phyloP scores from a whole-genome alignment of 2,329 filamentous ascomycete genomes.

The Fusarium oligoseptatum region DNA sequence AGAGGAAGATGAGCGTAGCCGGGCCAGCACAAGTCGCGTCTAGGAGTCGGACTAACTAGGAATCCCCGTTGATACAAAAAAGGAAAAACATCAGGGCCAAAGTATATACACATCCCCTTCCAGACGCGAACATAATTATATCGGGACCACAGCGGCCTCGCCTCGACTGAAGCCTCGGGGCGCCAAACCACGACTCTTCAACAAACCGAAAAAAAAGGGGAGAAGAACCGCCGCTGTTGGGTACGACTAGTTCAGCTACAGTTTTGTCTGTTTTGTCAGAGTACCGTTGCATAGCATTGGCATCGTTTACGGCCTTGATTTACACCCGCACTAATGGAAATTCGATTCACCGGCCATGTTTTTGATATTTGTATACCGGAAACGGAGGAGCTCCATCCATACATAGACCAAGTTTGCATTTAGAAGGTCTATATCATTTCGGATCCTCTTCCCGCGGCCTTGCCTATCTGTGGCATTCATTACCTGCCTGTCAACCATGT shows the following conservation, averaged over 20 bases:
- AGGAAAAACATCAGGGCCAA: conserved; percentile 10
- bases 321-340: conserved; percentile 29
- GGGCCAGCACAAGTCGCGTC: conserved; percentile 74
- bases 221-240: conserved; percentile 4
- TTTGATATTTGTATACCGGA: conserved; percentile 35
- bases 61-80: conserved; percentile 19
- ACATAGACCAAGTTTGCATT: conserved; percentile 43
- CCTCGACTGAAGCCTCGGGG: conserved; percentile 9
- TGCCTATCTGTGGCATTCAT: conserved; percentile 16
- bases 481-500: conserved; percentile 1
- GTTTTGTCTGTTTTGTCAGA: conserved; percentile 29
- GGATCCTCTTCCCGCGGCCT: conserved; percentile 15
- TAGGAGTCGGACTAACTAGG: conserved; percentile 44
- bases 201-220: conserved; percentile 14
- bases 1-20: conserved; percentile 85
- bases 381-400: conserved; percentile 34
- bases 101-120: conserved; percentile 33
- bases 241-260: conserved; percentile 18
- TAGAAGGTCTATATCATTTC: conserved; percentile 40
- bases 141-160: conserved; percentile 13
- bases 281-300: conserved; percentile 37
- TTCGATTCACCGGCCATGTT: conserved; percentile 13
- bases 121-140: conserved; percentile 30
- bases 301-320: conserved; percentile 27
- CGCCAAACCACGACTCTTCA: conserved; percentile 9